These are phyloP conservation scores for Xylaria sp. DNA, from an alignment of 2,329 filamentous ascomycete genomes.

Conservation along the genomic window DNA sequence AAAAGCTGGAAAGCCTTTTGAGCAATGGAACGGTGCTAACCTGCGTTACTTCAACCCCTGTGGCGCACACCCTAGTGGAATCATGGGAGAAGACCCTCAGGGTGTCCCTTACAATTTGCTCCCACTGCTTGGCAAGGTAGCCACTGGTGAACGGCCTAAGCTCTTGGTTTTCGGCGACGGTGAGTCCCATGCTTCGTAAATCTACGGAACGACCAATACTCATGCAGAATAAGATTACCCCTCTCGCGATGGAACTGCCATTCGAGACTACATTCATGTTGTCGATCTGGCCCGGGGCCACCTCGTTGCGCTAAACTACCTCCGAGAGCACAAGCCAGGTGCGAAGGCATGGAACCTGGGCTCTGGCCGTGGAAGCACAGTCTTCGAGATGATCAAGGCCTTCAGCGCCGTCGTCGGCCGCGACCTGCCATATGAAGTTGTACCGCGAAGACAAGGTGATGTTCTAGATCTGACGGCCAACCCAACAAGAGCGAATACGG, in stretches of 20 bases:
- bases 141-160: constrained; percentile 94
- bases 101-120: constrained; percentile 96
- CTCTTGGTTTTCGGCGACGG: constrained; percentile 93
- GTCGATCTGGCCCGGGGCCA: constrained; percentile 89
- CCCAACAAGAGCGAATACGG: constrained; percentile 84
- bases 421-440: constrained; percentile 87
- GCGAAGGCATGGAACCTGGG: constrained; percentile 97
- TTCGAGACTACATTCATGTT: constrained; percentile 98
- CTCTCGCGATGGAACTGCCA: constrained; percentile 90
- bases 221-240: constrained; percentile 75
- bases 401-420: constrained; percentile 89
- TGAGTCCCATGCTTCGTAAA: constrained; percentile 55
- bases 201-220: constrained; percentile 12
- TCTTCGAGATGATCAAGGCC: constrained; percentile 96
- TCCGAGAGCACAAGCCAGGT: constrained; percentile 84
- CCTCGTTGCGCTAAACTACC: constrained; percentile 88
- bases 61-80: constrained; percentile 90
- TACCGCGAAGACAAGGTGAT: constrained; percentile 83
- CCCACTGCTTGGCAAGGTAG: constrained; percentile 93
- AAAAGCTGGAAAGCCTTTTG: constrained; percentile 80
- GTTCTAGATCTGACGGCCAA: constrained; percentile 96
- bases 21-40: constrained; percentile 92
- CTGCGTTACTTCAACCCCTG: constrained; percentile 98
- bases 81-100: constrained; percentile 98
- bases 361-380: constrained; percentile 92